Evolutionary conservation across 345 rosid species (phyloP).

Genomic region (Excoecaria agallocha): DNA sequence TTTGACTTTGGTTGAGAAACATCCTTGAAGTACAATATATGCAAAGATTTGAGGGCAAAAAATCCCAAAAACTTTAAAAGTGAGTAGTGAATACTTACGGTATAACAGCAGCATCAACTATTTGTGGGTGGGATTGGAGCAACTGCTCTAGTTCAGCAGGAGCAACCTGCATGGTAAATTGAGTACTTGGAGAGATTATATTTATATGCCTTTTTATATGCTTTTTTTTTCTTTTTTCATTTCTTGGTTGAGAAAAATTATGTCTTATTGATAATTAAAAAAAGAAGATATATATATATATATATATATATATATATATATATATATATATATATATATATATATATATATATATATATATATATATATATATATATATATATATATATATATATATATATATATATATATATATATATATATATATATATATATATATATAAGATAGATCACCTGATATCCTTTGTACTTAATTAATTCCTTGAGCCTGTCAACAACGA

Average conservation of each 20-base stretch:
- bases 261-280: neutral
- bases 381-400: too few relatives aligned
- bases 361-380: too few relatives aligned
- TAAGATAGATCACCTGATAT: slow-evolving; percentile 29
- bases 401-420: too few relatives aligned
- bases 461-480: slow-evolving; percentile 46
- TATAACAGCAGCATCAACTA: slow-evolving; percentile 50
- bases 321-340: too few relatives aligned
- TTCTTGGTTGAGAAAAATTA: neutral
- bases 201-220: too few relatives aligned
- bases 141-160: slow-evolving; percentile 57
- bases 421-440: too few relatives aligned
- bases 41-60: neutral
- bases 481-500: slow-evolving; percentile 41
- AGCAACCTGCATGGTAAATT: slow-evolving; percentile 36
- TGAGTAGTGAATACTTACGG: slow-evolving; percentile 29
- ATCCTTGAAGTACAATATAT: neutral
- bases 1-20: too few relatives aligned
- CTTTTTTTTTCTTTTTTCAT: too few relatives aligned
- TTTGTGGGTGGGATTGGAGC: slow-evolving; percentile 43
- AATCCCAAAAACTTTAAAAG: neutral
- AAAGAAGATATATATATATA: neutral
- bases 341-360: too few relatives aligned
- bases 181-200: neutral
- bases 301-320: too few relatives aligned